These are phyloP conservation scores for Uronychia setigera DNA, from an alignment of 73 alveolate genomes.

Conservation along the genomic window DNA sequence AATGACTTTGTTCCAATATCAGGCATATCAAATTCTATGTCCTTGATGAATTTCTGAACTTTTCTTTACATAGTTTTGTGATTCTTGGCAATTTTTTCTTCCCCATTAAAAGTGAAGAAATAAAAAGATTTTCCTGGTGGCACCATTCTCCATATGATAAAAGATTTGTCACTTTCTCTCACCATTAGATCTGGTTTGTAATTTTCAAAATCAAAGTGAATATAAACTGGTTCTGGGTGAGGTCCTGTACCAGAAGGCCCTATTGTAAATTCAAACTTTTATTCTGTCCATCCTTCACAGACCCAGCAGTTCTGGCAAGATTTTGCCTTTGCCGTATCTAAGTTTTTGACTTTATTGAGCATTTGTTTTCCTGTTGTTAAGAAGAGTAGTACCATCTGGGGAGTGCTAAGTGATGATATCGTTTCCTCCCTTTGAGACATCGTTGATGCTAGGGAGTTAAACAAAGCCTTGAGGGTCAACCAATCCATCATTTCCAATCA, in stretches of 20 bases:
- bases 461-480: slow-evolving; percentile 85
- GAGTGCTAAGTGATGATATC: background rate
- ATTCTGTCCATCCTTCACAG: slow-evolving; percentile 94
- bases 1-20: slow-evolving; percentile 4
- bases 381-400: slow-evolving; percentile 6
- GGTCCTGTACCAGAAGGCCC: background rate
- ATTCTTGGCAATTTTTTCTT: slow-evolving; percentile 26
- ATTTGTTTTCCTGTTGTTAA: background rate
- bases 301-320: slow-evolving; percentile 84
- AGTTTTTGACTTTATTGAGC: slow-evolving; percentile 7
- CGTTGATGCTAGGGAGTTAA: background rate
- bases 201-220: slow-evolving; percentile 43
- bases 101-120: slow-evolving; percentile 28
- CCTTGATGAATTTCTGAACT: slow-evolving; percentile 8
- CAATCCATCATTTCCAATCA: slow-evolving; percentile 87
- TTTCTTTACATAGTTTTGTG: background rate
- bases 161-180: background rate
- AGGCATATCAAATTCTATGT: slow-evolving; percentile 29
- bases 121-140: slow-evolving; percentile 40
- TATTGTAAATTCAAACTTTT: slow-evolving; percentile 63
- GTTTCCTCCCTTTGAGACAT: background rate
- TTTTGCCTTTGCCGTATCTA: slow-evolving; percentile 2
- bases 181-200: slow-evolving; percentile 36
- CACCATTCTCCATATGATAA: slow-evolving; percentile 23
- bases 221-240: slow-evolving; percentile 31